Percentiles rank a stretch among this genome's conserved stretches.
Conservation (phyloP, 1,284 basidiomycete species). For the Ganoderma leucocontextum region DNA sequence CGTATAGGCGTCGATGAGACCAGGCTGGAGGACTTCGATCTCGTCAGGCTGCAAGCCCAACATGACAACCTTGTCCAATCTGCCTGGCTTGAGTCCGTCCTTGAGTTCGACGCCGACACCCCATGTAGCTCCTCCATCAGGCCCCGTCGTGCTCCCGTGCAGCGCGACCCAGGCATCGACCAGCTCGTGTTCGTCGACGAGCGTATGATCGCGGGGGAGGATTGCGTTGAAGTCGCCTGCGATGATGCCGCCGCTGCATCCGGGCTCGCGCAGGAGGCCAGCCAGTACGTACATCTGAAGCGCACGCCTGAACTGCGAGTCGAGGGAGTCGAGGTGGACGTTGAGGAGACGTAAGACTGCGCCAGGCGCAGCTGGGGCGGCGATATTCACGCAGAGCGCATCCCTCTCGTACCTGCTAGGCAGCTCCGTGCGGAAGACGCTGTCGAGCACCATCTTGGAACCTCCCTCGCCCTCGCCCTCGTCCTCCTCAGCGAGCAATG, state of each 20-base stretch:
- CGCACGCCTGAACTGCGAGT: slow-evolving; percentile 1
- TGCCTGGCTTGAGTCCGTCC: slow-evolving; percentile 1
- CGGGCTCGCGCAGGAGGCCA: neutral
- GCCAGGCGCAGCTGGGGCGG: slow-evolving; percentile 36
- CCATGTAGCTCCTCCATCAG: slow-evolving; percentile 7
- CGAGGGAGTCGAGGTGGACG: neutral
- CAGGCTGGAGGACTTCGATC: slow-evolving; percentile 5
- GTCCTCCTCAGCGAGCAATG: slow-evolving; percentile 28
- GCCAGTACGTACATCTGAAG: neutral
- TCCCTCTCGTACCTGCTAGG: slow-evolving; percentile 45
- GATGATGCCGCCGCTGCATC: slow-evolving; percentile 9
- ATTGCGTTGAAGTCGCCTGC: slow-evolving; percentile 6
- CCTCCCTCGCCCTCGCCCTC: slow-evolving; percentile 33
- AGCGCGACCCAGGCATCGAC: slow-evolving; percentile 8
- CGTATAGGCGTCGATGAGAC: neutral
- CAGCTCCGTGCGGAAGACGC: slow-evolving; percentile 43
- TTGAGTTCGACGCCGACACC: neutral
- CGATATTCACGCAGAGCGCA: slow-evolving; percentile 47
- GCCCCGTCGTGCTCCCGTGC: neutral
- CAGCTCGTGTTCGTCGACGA: neutral
- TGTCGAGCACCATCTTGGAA: slow-evolving; percentile 39
- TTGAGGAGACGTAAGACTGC: slow-evolving; percentile 39
- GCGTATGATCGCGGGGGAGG: neutral
- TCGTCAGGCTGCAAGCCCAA: slow-evolving; percentile 6
- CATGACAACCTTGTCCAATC: slow-evolving; percentile 5